Conservation (phyloP, 2,329 filamentous ascomycete genomes). For the Corniculantispora saksenae region DNA sequence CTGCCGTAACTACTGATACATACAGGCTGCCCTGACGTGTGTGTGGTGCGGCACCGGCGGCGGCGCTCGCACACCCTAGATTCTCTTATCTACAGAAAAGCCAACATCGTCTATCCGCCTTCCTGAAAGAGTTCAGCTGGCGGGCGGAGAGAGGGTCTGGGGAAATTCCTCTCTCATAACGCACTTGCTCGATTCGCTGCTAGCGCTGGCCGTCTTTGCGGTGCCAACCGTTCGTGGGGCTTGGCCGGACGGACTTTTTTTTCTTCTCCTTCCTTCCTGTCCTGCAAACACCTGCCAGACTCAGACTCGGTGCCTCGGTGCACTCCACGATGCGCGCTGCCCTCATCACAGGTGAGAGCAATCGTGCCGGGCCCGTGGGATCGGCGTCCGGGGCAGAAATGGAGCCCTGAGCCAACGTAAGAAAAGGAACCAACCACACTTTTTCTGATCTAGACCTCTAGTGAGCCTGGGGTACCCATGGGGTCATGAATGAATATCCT, state of each 20-base stretch:
- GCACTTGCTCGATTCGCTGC: not conserved
- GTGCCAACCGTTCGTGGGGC: not conserved
- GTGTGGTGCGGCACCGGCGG: too few relatives aligned
- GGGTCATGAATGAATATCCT: too few relatives aligned
- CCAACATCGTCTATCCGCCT: not conserved
- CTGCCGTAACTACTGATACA: too few relatives aligned
- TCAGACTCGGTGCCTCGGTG: too few relatives aligned
- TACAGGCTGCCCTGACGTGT: too few relatives aligned
- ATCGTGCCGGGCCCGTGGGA: slow-evolving; percentile 7
- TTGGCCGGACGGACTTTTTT: not conserved
- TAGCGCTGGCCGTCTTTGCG: not conserved
- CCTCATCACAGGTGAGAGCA: not conserved
- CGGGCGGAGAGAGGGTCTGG: not conserved
- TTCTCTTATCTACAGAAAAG: too few relatives aligned
- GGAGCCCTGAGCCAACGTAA: not conserved
- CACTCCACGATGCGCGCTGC: not conserved
- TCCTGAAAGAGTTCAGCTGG: not conserved
- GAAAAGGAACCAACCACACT: too few relatives aligned
- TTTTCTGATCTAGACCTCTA: not conserved
- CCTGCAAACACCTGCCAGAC: too few relatives aligned
- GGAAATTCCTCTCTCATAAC: not conserved
- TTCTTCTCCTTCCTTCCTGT: too few relatives aligned
- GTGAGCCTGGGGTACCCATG: too few relatives aligned
- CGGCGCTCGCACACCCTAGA: too few relatives aligned
- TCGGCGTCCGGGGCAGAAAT: slow-evolving; percentile 10